Evolutionary conservation across 257 asterid species (phyloP).

Genomic region (Leonotis leonurus): DNA sequence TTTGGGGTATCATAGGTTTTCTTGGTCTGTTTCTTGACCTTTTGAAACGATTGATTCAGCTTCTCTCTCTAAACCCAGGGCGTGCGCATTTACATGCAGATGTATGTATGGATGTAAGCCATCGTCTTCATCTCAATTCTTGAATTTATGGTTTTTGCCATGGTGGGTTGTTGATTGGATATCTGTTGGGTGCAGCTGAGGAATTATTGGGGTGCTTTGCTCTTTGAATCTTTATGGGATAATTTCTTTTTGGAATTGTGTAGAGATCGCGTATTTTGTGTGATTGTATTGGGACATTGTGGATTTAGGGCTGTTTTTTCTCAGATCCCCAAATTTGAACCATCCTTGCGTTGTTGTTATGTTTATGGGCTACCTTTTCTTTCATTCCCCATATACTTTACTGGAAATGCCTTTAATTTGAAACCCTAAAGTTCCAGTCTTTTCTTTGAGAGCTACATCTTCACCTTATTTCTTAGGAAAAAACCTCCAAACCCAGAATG

Average conservation of each 20-base stretch:
- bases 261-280: conserved; percentile 23
- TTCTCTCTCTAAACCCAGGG: conserved; percentile 11
- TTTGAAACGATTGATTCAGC: conserved; percentile 12
- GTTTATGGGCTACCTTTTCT: conserved; percentile 20
- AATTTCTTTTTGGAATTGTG: conserved; percentile 5
- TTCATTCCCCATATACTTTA: too few species aligned
- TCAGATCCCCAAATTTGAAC: conserved; percentile 36
- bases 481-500: conserved; percentile 34
- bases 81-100: conserved; percentile 7
- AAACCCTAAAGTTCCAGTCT: conserved; percentile 23
- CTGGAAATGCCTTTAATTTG: conserved; percentile 28
- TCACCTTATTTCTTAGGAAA: conserved; percentile 1
- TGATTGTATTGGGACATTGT: conserved; percentile 14
- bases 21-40: neutral
- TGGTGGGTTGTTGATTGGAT: neutral
- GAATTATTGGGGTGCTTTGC: conserved; percentile 15
- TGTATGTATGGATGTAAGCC: conserved; percentile 8
- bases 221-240: conserved; percentile 1
- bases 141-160: too few species aligned
- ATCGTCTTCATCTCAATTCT: neutral
- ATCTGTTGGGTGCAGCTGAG: conserved; percentile 9
- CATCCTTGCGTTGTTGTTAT: conserved; percentile 6
- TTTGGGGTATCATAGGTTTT: conserved; percentile 29
- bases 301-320: conserved; percentile 6
- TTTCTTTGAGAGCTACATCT: conserved; percentile 2